phyloP scores from a whole-genome alignment of 2,329 filamentous ascomycete genomes.

The Colletotrichum tabaci region DNA sequence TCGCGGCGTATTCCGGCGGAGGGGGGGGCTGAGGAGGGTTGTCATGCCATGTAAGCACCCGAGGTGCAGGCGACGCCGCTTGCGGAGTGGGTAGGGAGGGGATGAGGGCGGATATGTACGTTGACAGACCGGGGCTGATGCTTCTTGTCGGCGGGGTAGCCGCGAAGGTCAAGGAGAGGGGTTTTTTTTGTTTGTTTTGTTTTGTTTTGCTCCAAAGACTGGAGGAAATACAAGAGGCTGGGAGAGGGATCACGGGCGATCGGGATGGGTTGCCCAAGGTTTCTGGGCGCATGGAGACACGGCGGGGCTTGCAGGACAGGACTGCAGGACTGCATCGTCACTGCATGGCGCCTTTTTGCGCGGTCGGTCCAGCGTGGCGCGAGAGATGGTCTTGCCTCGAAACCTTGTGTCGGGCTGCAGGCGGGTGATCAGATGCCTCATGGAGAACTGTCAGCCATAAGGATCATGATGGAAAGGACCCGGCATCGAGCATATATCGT shows the following conservation, averaged over 20 bases:
- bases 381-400: background rate
- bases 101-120: background rate
- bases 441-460: background rate
- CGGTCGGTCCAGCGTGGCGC: background rate
- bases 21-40: background rate
- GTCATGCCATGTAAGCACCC: conserved; percentile 7
- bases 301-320: background rate
- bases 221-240: too few species aligned
- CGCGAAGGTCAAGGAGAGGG: background rate
- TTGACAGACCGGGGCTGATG: background rate
- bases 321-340: too few species aligned
- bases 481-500: background rate
- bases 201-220: too few species aligned
- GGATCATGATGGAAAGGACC: background rate
- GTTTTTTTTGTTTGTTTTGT: background rate
- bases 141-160: background rate
- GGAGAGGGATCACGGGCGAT: background rate
- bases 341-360: background rate
- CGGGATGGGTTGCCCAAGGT: background rate
- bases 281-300: background rate
- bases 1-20: background rate
- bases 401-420: background rate
- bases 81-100: background rate
- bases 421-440: background rate
- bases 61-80: conserved; percentile 11